These are phyloP conservation scores for Solanum paucissectum DNA, from an alignment of 257 asterid genomes.

Conservation along the genomic window DNA sequence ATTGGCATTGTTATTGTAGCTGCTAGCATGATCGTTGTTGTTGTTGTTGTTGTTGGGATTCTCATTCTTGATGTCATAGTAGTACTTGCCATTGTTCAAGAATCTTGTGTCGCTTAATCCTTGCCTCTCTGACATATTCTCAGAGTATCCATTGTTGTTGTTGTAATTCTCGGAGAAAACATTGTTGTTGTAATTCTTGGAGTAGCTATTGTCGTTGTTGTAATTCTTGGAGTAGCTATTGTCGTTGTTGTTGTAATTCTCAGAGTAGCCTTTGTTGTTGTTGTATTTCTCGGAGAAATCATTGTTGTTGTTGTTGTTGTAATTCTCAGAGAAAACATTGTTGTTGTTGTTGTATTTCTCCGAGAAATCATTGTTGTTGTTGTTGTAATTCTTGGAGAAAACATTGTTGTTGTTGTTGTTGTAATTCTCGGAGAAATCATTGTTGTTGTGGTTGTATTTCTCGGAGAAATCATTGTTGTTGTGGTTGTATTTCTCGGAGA, in stretches of 20 bases:
- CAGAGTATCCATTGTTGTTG: background rate
- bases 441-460: background rate
- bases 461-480: background rate
- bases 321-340: background rate
- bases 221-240: background rate
- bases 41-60: background rate
- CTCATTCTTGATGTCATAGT: conserved; percentile 9
- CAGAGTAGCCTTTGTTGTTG: background rate
- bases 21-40: background rate
- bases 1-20: background rate
- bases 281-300: background rate
- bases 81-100: conserved; percentile 26
- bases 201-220: background rate
- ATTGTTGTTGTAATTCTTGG: background rate
- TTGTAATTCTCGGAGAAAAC: background rate
- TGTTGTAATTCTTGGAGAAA: background rate
- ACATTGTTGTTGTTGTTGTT: background rate
- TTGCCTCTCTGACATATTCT: conserved; percentile 12
- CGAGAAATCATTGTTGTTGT: background rate
- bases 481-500: background rate
- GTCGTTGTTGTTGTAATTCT: background rate
- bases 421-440: background rate
- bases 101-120: conserved; percentile 57
- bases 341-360: background rate
- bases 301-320: background rate